Evolutionary conservation across 2,329 filamentous ascomycete genomes (phyloP).

Genomic region (Chaetomium globosum): DNA sequence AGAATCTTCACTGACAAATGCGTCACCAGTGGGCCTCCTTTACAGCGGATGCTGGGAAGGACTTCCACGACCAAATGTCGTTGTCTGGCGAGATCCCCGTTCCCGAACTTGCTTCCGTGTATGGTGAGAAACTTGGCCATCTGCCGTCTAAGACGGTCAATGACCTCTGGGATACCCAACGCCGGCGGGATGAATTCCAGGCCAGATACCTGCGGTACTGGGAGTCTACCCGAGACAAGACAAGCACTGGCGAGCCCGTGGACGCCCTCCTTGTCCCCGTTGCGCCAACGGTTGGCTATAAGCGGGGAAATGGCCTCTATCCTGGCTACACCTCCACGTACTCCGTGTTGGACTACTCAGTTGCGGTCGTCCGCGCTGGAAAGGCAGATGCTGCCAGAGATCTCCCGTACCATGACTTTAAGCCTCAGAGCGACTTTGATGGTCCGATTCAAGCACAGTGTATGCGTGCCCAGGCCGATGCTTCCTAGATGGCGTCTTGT

Average conservation of each 20-base stretch:
- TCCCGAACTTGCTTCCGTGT: background rate
- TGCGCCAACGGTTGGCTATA: background rate
- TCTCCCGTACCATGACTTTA: background rate
- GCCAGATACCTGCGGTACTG: background rate
- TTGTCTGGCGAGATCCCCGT: background rate
- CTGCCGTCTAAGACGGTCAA: conserved; percentile 1
- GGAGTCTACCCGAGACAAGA: background rate
- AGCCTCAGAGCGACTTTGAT: conserved; percentile 1
- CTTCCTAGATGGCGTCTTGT: too few species aligned
- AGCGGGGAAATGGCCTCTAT: background rate
- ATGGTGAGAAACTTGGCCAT: background rate
- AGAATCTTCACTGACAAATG: too few species aligned
- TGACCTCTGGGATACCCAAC: background rate
- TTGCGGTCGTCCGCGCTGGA: conserved; percentile 1
- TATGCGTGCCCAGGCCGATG: background rate
- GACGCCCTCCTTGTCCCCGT: conserved; percentile 2
- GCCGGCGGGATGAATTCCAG: background rate
- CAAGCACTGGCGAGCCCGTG: background rate
- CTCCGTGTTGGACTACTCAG: conserved; percentile 3
- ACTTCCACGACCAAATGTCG: background rate
- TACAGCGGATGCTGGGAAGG: background rate
- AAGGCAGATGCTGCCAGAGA: background rate
- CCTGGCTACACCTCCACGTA: background rate
- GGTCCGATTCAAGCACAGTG: background rate
- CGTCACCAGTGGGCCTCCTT: background rate